These are phyloP conservation scores for Penicillium psychrosexuale DNA, from an alignment of 2,329 filamentous ascomycete species.

Conservation along the genomic window DNA sequence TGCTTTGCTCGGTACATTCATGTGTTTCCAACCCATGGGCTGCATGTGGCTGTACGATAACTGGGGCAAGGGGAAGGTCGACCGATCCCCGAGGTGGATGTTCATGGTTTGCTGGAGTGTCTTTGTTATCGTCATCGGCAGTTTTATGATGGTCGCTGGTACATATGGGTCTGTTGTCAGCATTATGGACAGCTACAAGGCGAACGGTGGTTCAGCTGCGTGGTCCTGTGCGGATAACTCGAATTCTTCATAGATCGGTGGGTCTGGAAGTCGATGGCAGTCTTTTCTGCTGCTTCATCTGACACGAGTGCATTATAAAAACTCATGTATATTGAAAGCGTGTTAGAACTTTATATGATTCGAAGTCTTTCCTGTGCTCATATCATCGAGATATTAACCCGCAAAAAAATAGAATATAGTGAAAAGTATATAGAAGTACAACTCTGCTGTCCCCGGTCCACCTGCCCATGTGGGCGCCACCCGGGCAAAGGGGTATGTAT, in stretches of 20 bases:
- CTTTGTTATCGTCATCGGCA: constrained; percentile 39
- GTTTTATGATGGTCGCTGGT: constrained; percentile 45
- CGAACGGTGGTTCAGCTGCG: constrained; percentile 35
- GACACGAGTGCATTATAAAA: not conserved
- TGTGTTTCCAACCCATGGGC: constrained; percentile 33
- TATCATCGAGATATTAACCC: too few species aligned
- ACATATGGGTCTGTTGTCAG: constrained; percentile 46
- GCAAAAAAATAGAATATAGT: too few species aligned
- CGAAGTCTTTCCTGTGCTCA: not conserved
- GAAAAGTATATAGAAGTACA: too few species aligned
- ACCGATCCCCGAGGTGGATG: constrained; percentile 16
- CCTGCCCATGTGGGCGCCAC: not conserved
- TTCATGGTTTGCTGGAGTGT: constrained; percentile 20
- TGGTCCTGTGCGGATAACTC: constrained; percentile 49
- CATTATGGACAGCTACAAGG: constrained; percentile 40
- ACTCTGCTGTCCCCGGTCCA: not conserved
- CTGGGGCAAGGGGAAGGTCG: constrained; percentile 26
- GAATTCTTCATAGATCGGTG: not conserved
- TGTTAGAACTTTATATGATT: not conserved
- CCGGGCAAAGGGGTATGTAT: not conserved
- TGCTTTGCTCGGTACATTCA: constrained; percentile 19
- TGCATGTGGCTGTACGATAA: constrained; percentile 45
- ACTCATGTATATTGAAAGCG: not conserved
- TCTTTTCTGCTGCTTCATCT: not conserved
- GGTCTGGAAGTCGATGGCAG: not conserved